phyloP scores from a whole-genome alignment of 2,329 filamentous ascomycete species.

The Cladosporium sp. region DNA sequence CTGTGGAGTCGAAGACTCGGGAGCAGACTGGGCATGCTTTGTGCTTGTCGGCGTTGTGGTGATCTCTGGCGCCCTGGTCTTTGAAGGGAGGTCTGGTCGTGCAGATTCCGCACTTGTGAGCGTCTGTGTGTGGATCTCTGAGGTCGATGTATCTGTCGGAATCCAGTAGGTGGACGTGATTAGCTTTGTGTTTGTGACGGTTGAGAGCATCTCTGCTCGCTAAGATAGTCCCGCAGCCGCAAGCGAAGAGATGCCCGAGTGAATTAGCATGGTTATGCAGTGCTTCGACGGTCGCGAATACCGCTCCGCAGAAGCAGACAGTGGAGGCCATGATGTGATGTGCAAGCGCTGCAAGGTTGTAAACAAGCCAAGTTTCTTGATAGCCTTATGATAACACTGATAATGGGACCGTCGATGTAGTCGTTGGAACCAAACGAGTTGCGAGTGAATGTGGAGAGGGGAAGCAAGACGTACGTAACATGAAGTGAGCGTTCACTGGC shows the following conservation, averaged over 20 bases:
- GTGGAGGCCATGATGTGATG: neutral
- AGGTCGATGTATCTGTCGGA: too few relatives aligned
- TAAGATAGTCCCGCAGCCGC: neutral
- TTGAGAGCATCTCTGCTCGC: neutral
- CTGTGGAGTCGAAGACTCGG: slow-evolving; percentile 6
- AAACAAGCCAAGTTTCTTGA: neutral
- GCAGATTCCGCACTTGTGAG: too few relatives aligned
- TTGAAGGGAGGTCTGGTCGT: too few relatives aligned
- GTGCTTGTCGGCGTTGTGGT: neutral
- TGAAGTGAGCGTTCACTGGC: too few relatives aligned
- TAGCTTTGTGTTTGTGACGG: neutral
- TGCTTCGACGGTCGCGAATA: neutral
- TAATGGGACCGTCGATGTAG: too few relatives aligned
- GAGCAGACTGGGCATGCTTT: slow-evolving; percentile 16
- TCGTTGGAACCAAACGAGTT: too few relatives aligned
- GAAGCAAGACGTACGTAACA: too few relatives aligned
- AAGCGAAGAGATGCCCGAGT: neutral
- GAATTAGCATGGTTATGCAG: neutral
- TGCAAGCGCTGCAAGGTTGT: neutral
- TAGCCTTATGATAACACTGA: too few relatives aligned
- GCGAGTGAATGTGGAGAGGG: too few relatives aligned
- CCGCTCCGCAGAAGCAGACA: neutral
- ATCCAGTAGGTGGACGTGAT: too few relatives aligned
- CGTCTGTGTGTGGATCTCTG: too few relatives aligned
- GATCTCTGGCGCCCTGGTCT: neutral